Percentiles rank a stretch among this genome's conserved stretches.
Evolutionary conservation across 2,329 filamentous ascomycete species (phyloP).

Genomic region (Ophiostoma angusticollis): DNA sequence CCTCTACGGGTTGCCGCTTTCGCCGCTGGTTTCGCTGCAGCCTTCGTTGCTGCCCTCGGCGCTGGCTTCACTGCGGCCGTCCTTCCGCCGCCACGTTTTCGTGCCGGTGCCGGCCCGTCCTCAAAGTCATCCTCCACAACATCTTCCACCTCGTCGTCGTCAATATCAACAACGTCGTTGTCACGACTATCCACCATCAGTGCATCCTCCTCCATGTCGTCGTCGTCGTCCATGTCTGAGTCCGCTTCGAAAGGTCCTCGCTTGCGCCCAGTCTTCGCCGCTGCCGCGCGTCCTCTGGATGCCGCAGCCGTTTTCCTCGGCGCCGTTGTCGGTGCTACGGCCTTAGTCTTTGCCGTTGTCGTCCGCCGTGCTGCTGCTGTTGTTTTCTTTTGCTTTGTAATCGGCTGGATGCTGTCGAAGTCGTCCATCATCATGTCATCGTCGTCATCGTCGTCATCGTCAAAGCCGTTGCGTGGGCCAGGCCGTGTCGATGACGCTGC

Average conservation of each 20-base stretch:
- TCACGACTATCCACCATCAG: slow-evolving; percentile 42
- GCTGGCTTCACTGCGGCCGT: background rate
- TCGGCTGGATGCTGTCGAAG: slow-evolving; percentile 36
- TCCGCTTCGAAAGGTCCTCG: slow-evolving; percentile 25
- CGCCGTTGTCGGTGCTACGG: slow-evolving; percentile 16
- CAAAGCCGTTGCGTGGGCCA: slow-evolving; percentile 25
- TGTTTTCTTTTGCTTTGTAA: too few relatives aligned
- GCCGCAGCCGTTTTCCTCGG: slow-evolving; percentile 7
- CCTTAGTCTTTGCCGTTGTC: slow-evolving; percentile 18
- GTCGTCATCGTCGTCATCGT: slow-evolving; percentile 24
- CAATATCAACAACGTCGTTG: too few relatives aligned
- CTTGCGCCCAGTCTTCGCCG: slow-evolving; percentile 32
- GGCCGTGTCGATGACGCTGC: slow-evolving; percentile 10
- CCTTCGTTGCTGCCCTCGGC: background rate
- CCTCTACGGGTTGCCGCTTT: background rate
- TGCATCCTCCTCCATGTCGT: slow-evolving; percentile 32
- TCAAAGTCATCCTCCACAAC: slow-evolving; percentile 11
- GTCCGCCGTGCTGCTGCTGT: slow-evolving; percentile 23
- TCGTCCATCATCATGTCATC: slow-evolving; percentile 39
- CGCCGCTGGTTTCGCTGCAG: background rate
- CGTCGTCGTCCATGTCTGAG: slow-evolving; percentile 29
- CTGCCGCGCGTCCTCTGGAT: slow-evolving; percentile 25
- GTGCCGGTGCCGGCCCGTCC: slow-evolving; percentile 24
- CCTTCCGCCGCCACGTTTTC: slow-evolving; percentile 17
- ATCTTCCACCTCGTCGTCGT: slow-evolving; percentile 5